Conservation (phyloP, 345 rosid genomes). For the Kernera saxatilis region DNA sequence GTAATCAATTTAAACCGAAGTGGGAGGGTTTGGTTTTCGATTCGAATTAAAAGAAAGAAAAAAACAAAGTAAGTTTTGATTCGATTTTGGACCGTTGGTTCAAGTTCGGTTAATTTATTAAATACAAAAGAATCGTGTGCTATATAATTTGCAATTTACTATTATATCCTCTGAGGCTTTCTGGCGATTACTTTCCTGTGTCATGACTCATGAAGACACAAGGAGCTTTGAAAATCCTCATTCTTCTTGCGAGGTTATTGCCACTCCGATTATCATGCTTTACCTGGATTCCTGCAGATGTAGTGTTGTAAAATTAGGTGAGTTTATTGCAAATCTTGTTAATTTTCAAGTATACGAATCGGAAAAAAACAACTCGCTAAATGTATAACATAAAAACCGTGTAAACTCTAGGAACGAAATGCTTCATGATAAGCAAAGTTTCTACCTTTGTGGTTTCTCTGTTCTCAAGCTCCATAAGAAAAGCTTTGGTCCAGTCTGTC, state of each 20-base stretch:
- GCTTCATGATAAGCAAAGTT: neutral
- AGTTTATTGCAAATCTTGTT: neutral
- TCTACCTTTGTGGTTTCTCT: slow-evolving; percentile 5
- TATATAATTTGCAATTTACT: neutral
- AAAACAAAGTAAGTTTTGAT: neutral
- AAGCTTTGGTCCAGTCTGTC: neutral
- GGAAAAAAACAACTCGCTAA: neutral
- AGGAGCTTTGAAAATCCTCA: neutral
- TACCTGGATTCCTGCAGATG: neutral
- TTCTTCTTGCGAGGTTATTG: neutral
- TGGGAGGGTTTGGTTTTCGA: neutral
- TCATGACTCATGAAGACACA: neutral
- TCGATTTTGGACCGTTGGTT: neutral
- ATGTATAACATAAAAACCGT: neutral
- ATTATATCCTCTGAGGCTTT: neutral
- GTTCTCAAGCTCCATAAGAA: neutral
- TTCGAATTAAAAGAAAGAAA: no score
- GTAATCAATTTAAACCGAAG: neutral
- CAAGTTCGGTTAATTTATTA: neutral
- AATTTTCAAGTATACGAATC: neutral
- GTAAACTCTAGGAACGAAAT: neutral
- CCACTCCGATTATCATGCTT: neutral
- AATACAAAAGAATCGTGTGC: neutral
- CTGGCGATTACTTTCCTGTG: neutral
- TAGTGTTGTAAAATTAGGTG: neutral